phyloP scores from a whole-genome alignment of 495 filamentous ascomycete species.

The Penicillium arizonense region DNA sequence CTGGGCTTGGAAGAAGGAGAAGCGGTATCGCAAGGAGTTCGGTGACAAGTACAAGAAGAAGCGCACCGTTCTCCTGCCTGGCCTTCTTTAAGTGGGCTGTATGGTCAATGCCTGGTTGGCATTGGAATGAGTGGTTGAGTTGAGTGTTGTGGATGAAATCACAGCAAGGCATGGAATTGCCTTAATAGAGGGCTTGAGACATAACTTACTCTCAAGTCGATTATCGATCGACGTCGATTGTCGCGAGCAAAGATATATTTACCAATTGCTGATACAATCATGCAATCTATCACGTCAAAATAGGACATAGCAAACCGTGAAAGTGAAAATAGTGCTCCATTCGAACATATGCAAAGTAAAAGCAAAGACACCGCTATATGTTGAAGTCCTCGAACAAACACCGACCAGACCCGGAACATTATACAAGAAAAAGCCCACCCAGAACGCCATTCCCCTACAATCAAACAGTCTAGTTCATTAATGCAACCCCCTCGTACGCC shows the following conservation, averaged over 20 bases:
- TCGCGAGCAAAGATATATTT: neutral
- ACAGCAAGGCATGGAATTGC: neutral
- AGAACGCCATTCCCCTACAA: constrained; percentile 5
- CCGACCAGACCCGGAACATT: constrained; percentile 2
- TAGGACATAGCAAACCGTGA: constrained; percentile 15
- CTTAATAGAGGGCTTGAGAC: neutral
- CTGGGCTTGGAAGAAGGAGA: constrained; percentile 94
- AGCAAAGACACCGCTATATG: constrained; percentile 16
- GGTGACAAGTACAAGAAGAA: constrained; percentile 88
- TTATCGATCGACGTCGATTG: neutral
- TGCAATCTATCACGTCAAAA: constrained; percentile 14
- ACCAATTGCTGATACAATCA: constrained; percentile 4
- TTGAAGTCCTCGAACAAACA: constrained; percentile 1
- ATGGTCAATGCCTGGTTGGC: neutral
- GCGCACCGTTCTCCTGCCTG: constrained; percentile 75
- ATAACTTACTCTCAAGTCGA: neutral
- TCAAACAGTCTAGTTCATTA: neutral
- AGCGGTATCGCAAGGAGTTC: constrained; percentile 83
- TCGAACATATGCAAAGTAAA: constrained; percentile 12
- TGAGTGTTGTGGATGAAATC: neutral
- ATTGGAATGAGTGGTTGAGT: neutral
- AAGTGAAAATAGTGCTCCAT: constrained; percentile 17
- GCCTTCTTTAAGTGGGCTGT: constrained; percentile 45
- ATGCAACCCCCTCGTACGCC: neutral
- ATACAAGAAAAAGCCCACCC: neutral